A percentile compares a stretch with the other conserved stretches of the same genome.
Evolutionary conservation across 2,329 filamentous ascomycete genomes (phyloP).

Genomic region (Alternaria alternata): DNA sequence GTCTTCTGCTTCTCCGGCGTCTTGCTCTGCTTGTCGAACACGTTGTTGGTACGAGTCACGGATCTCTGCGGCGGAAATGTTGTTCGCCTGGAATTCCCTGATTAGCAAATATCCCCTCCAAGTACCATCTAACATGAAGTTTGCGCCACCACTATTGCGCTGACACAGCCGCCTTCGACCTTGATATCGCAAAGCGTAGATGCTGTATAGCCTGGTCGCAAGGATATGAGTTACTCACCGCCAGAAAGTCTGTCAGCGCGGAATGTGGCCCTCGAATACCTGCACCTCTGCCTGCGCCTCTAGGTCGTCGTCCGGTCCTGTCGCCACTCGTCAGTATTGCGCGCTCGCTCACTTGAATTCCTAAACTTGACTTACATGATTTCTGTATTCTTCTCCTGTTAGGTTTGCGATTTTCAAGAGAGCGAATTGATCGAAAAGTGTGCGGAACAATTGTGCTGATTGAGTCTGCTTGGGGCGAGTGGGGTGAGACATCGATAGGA

Average conservation of each 20-base stretch:
- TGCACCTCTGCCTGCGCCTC: constrained; percentile 53
- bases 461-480: constrained; percentile 7
- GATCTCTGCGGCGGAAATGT: constrained; percentile 73
- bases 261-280: constrained; percentile 68
- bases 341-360: neutral
- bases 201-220: neutral
- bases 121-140: neutral
- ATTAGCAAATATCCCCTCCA: neutral
- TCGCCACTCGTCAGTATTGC: constrained; percentile 32
- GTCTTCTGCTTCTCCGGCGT: constrained; percentile 44
- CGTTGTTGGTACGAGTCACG: constrained; percentile 66
- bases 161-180: neutral
- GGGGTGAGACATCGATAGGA: constrained; percentile 14
- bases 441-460: neutral
- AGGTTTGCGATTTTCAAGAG: neutral
- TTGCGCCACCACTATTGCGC: neutral
- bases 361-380: constrained; percentile 25
- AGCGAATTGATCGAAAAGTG: neutral
- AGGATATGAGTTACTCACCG: constrained; percentile 55
- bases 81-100: constrained; percentile 65
- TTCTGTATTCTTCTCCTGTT: neutral
- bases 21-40: constrained; percentile 57
- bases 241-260: constrained; percentile 73
- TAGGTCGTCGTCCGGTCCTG: constrained; percentile 47
- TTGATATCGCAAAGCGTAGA: neutral